Conservation (phyloP, 2,329 filamentous ascomycete species). For the Sclerotinia trifoliorum region DNA sequence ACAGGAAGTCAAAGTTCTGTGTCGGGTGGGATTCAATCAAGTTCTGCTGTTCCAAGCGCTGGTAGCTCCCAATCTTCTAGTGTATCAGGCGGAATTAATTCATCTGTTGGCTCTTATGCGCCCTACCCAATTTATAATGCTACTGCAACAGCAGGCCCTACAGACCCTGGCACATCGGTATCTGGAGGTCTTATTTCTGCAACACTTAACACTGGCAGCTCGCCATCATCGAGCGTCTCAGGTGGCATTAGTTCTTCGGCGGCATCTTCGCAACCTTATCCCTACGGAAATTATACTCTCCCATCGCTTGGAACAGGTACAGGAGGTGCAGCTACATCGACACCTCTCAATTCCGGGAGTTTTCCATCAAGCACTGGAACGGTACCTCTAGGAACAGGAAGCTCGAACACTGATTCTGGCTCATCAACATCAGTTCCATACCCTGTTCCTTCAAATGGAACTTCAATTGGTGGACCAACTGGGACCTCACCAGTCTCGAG, state of each 20-base stretch:
- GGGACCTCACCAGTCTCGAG: not conserved
- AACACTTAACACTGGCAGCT: not conserved
- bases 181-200: not conserved
- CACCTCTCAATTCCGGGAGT: conserved; percentile 5
- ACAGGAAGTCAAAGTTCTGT: not conserved
- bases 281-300: conserved; percentile 16
- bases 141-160: conserved; percentile 20
- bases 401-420: conserved; percentile 20
- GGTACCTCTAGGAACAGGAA: conserved; percentile 7
- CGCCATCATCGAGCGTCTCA: conserved; percentile 20
- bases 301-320: conserved; percentile 7
- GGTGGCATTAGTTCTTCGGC: conserved; percentile 17
- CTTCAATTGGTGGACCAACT: conserved; percentile 19
- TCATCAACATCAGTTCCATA: conserved; percentile 23
- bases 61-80: not conserved
- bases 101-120: conserved; percentile 18
- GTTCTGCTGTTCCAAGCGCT: conserved; percentile 4
- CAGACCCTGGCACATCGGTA: conserved; percentile 4
- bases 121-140: conserved; percentile 26
- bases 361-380: conserved; percentile 17
- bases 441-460: conserved; percentile 22
- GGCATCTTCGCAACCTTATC: conserved; percentile 14
- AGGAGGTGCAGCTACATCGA: not conserved
- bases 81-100: conserved; percentile 17
- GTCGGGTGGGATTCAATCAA: conserved; percentile 1